Evolutionary conservation across 2,329 filamentous ascomycete species (phyloP).

Genomic region (Colletotrichum scovillei): DNA sequence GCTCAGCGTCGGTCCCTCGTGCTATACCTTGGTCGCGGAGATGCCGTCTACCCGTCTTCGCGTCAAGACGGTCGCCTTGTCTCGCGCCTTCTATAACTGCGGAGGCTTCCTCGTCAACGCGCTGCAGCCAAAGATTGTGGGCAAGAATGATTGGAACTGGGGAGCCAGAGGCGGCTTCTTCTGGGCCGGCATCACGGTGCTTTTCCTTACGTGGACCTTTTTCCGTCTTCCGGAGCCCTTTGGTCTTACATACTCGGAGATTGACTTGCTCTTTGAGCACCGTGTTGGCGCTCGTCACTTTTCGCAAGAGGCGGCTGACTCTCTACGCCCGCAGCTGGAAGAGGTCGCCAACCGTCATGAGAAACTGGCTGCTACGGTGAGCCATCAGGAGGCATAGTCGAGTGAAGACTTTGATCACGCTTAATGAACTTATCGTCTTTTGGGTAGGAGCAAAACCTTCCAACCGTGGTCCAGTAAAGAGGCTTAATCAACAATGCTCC

Average conservation of each 20-base stretch:
- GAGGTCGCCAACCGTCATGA: constrained; percentile 36
- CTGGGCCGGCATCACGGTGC: constrained; percentile 43
- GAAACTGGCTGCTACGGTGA: constrained; percentile 25
- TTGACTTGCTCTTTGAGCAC: constrained; percentile 43
- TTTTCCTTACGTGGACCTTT: constrained; percentile 45
- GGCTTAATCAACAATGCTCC: not conserved
- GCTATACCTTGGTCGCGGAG: constrained; percentile 59
- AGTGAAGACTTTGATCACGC: too few species aligned
- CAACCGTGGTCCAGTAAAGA: not conserved
- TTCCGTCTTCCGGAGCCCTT: constrained; percentile 46
- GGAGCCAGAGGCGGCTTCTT: constrained; percentile 44
- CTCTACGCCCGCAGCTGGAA: constrained; percentile 33
- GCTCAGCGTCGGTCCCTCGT: constrained; percentile 49
- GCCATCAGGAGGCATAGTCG: constrained; percentile 24
- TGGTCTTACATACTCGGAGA: constrained; percentile 38
- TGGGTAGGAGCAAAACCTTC: too few species aligned
- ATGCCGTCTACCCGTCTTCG: constrained; percentile 57
- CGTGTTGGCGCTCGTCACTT: constrained; percentile 35
- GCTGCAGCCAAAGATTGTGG: constrained; percentile 31
- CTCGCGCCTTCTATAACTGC: constrained; percentile 53
- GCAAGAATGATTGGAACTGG: constrained; percentile 42
- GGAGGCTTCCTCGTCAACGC: constrained; percentile 52
- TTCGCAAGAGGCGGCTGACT: constrained; percentile 34
- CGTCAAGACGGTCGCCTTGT: constrained; percentile 59
- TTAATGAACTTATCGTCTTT: too few species aligned